phyloP scores from a whole-genome alignment of 306 rosid genomes.

The Inga laurina region DNA sequence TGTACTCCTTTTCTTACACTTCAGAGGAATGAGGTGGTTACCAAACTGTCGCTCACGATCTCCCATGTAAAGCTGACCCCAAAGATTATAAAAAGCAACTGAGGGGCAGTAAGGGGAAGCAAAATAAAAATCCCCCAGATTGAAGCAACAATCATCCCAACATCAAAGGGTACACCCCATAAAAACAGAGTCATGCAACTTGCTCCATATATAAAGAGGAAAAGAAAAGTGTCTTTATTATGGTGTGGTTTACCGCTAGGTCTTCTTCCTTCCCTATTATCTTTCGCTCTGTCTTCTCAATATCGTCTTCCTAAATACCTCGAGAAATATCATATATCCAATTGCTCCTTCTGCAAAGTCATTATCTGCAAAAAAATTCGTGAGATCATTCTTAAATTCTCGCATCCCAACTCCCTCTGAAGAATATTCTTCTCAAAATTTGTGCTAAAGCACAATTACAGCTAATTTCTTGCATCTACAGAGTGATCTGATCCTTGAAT shows the following conservation, averaged over 20 bases:
- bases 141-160: slow-evolving; percentile 46
- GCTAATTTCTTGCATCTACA: slow-evolving; percentile 54
- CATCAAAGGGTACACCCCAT: slow-evolving; percentile 36
- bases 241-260: slow-evolving; percentile 21
- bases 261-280: slow-evolving; percentile 32
- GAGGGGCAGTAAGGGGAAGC: slow-evolving; percentile 61
- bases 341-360: slow-evolving; percentile 34
- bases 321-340: slow-evolving; percentile 41
- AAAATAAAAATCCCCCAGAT: slow-evolving; percentile 46
- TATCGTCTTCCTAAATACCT: slow-evolving; percentile 44
- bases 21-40: slow-evolving; percentile 27
- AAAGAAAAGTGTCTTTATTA: slow-evolving; percentile 32
- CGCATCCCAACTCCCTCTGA: slow-evolving; percentile 34
- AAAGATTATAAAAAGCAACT: slow-evolving; percentile 65
- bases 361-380: slow-evolving; percentile 28
- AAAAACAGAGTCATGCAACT: slow-evolving; percentile 40
- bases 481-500: slow-evolving; percentile 52
- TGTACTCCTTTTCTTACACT: slow-evolving; percentile 10
- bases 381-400: slow-evolving; percentile 39
- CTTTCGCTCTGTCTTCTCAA: slow-evolving; percentile 30
- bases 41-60: slow-evolving; percentile 27
- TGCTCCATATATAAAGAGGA: slow-evolving; percentile 29
- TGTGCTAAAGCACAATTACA: slow-evolving; percentile 37
- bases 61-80: slow-evolving; percentile 51
- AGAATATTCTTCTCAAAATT: slow-evolving; percentile 38